These are phyloP conservation scores for Sporodiniella umbellata DNA, from an alignment of 371 early-diverging fungal genomes.

Conservation along the genomic window DNA sequence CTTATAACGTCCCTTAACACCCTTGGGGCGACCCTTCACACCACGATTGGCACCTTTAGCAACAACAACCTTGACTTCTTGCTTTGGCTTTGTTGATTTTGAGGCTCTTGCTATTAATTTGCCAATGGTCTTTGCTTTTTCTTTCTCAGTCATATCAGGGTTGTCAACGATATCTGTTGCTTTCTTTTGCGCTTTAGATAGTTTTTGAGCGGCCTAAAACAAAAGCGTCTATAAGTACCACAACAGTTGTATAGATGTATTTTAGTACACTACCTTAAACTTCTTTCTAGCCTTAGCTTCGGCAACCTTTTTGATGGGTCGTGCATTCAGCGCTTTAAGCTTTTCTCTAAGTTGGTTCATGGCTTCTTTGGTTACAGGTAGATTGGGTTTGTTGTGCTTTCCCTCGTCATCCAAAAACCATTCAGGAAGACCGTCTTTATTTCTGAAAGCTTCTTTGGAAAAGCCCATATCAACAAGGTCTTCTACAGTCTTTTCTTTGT, in stretches of 20 bases:
- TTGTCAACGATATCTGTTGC: constrained; percentile 83
- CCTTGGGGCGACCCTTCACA: constrained; percentile 91
- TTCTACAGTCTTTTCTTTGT: constrained; percentile 67
- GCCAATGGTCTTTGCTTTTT: constrained; percentile 79
- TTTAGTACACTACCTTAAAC: constrained; percentile 36
- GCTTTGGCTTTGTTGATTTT: constrained; percentile 73
- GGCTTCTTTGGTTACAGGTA: constrained; percentile 96
- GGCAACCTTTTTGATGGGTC: constrained; percentile 98
- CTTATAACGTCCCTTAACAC: constrained; percentile 94
- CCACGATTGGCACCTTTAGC: constrained; percentile 85
- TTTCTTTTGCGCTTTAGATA: constrained; percentile 86
- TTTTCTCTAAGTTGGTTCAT: constrained; percentile 78
- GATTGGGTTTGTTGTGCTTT: constrained; percentile 79
- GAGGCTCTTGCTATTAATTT: constrained; percentile 69
- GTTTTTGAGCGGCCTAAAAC: constrained; percentile 51
- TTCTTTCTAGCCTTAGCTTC: constrained; percentile 98
- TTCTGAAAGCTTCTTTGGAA: constrained; percentile 86
- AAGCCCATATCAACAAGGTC: constrained; percentile 88
- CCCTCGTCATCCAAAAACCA: constrained; percentile 96
- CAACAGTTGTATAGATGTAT: too few species aligned
- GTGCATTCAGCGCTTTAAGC: constrained; percentile 85
- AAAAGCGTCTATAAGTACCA: too few species aligned
- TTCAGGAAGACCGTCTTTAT: constrained; percentile 78
- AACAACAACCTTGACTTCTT: constrained; percentile 84
- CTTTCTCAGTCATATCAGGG: constrained; percentile 86